Percentiles rank a stretch among this genome's conserved stretches.
These are phyloP conservation scores for Angomonas desouzai DNA, from an alignment of 208 protist species.

Conservation along the genomic window DNA sequence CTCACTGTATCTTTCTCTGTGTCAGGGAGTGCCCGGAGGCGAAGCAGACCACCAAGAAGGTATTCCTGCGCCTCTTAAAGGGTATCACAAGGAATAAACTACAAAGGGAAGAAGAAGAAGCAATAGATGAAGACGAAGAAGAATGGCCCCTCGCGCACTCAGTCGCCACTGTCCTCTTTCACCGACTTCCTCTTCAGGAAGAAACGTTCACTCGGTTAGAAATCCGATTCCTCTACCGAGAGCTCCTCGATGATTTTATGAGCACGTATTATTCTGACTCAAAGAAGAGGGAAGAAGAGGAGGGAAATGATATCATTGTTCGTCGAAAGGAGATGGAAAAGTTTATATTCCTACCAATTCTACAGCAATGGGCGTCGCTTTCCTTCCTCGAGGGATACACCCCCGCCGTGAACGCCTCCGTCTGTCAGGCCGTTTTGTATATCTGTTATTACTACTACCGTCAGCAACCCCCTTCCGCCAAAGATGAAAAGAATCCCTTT, in stretches of 20 bases:
- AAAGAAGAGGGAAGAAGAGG: background rate
- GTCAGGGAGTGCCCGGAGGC: background rate
- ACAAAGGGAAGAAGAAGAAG: background rate
- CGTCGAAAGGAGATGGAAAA: constrained; percentile 6
- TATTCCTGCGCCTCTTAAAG: background rate
- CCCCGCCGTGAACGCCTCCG: background rate
- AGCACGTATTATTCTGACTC: background rate
- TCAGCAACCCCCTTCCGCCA: background rate
- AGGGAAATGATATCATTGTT: background rate
- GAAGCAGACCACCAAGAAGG: background rate
- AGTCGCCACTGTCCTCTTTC: background rate
- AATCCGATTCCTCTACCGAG: background rate
- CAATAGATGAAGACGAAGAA: background rate
- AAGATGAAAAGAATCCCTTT: background rate
- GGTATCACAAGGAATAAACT: background rate
- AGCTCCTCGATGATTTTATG: background rate
- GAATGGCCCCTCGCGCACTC: background rate
- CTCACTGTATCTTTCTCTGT: background rate
- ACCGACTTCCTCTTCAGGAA: background rate
- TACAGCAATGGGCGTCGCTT: background rate
- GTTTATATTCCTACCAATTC: background rate
- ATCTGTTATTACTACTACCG: constrained; percentile 2
- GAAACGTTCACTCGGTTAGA: background rate
- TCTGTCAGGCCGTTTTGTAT: constrained; percentile 2
- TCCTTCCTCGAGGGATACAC: constrained; percentile 6